Conservation (phyloP, 805 yeast species). For the Starmerella scarabaei region DNA sequence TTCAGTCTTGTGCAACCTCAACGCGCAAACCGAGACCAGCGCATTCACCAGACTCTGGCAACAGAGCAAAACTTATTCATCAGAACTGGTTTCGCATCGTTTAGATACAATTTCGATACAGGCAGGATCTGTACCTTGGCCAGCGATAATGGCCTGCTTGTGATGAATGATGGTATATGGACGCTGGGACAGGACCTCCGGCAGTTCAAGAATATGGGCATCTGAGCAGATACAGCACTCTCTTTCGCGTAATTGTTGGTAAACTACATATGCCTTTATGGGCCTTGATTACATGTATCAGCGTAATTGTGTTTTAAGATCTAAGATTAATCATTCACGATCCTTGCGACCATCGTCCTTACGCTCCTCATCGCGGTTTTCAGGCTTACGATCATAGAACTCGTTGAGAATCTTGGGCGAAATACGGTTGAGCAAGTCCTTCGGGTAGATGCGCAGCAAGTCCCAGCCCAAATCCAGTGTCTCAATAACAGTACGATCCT, state of each 20-base stretch:
- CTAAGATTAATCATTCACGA: too few relatives aligned
- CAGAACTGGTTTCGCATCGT: not conserved
- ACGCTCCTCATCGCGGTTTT: conserved; percentile 36
- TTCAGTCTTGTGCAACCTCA: not conserved
- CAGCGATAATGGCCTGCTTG: not conserved
- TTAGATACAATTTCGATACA: not conserved
- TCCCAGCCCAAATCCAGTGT: conserved; percentile 98
- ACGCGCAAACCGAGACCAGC: conserved; percentile 1
- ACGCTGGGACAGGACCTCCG: conserved; percentile 3
- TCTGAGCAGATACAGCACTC: too few relatives aligned
- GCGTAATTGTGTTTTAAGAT: too few relatives aligned
- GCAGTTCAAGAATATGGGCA: too few relatives aligned
- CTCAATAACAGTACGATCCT: conserved; percentile 86
- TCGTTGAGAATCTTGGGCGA: conserved; percentile 93
- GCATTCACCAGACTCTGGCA: not conserved
- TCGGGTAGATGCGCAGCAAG: conserved; percentile 93
- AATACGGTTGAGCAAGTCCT: conserved; percentile 95
- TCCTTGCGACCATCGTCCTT: conserved; percentile 30
- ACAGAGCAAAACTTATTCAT: conserved; percentile 3
- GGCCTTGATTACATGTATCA: too few relatives aligned
- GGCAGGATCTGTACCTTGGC: conserved; percentile 1
- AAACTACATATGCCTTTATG: too few relatives aligned
- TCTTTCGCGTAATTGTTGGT: too few relatives aligned
- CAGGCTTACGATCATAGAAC: conserved; percentile 55
- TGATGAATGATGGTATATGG: conserved; percentile 3